Evolutionary conservation across 2,329 filamentous ascomycete species (phyloP), one percentile per base, ranked within the genome.

Genomic region (Tothia fuscella): DNA sequence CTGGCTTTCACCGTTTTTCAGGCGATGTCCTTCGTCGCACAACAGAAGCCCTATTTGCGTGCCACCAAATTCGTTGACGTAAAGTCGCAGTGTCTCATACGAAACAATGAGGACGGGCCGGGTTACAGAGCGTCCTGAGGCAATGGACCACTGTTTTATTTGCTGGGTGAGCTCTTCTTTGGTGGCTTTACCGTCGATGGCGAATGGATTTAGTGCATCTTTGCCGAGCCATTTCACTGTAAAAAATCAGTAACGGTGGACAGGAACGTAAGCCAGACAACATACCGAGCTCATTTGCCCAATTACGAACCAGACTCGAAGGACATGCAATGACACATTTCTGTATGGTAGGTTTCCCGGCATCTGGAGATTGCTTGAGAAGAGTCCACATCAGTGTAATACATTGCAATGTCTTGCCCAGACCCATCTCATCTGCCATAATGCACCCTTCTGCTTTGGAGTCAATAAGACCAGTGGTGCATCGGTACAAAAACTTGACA

Each of bases 361-460:
- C 86, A 30, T 95, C 86, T 0, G 91, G 85, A 0, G 88, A 93
- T 56, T 98, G 91, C 59, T 95, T 96, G 13, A 98, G 66, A 1
- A 98, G 65, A 2, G 91, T 98, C 91, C 91, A 98, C 70, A 98
- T 80, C 38, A 98, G 72, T 1, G 91, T 76, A 54, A 98, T 98
- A 61, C 91, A 98, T 67, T 98, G 91, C 32, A 98, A 64, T 14
- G 91, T 98, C 65, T 98, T 98, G 43, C 91, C 91, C 22, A 98
- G 67, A 51, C 91, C 91, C 91, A 98, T 98, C 58, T 95, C 91
- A 58, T 98, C 91, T 41, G 91, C 91, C 91, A 98, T 98, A 58
- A 98, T 98, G 62, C 91, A 98, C 2, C 91, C 91, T 59, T 95
- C 84, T 37, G 91, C 91, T 52, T 89, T 89, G 28, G 82, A 74